Conservation (phyloP, 2,329 filamentous ascomycete species). For the Colletotrichum euphorbiae region DNA sequence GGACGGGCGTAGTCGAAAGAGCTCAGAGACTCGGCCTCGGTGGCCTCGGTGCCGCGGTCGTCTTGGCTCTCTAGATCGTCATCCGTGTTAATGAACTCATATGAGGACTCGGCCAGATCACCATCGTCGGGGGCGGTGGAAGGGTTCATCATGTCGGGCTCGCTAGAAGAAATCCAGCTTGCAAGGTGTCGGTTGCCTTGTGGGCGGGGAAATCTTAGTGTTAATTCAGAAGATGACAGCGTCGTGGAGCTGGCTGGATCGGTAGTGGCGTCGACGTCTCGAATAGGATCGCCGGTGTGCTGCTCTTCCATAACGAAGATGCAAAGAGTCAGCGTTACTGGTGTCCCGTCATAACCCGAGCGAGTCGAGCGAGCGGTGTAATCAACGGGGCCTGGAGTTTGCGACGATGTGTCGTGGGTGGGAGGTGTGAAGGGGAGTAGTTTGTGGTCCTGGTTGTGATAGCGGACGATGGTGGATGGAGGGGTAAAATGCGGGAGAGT, state of each 20-base stretch:
- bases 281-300: conserved; percentile 42
- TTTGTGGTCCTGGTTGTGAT: conserved; percentile 9
- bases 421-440: neutral
- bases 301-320: conserved; percentile 66
- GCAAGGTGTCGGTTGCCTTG: conserved; percentile 67
- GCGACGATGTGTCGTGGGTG: conserved; percentile 16
- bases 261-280: conserved; percentile 30
- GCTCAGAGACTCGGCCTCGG: conserved; percentile 59
- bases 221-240: conserved; percentile 58
- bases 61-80: conserved; percentile 66
- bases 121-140: conserved; percentile 54
- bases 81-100: conserved; percentile 67
- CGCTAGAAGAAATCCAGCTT: conserved; percentile 69
- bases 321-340: conserved; percentile 48
- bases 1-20: conserved; percentile 61
- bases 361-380: conserved; percentile 37
- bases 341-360: conserved; percentile 53
- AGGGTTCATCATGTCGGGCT: conserved; percentile 67
- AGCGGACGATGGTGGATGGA: conserved; percentile 31
- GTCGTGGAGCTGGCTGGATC: conserved; percentile 44
- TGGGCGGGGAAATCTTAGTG: conserved; percentile 67
- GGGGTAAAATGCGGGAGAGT: conserved; percentile 38
- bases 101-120: conserved; percentile 66
- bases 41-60: conserved; percentile 58
- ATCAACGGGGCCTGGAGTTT: neutral